phyloP scores from a whole-genome alignment of 2,329 filamentous ascomycete species.

The Fusarium nelsonii region DNA sequence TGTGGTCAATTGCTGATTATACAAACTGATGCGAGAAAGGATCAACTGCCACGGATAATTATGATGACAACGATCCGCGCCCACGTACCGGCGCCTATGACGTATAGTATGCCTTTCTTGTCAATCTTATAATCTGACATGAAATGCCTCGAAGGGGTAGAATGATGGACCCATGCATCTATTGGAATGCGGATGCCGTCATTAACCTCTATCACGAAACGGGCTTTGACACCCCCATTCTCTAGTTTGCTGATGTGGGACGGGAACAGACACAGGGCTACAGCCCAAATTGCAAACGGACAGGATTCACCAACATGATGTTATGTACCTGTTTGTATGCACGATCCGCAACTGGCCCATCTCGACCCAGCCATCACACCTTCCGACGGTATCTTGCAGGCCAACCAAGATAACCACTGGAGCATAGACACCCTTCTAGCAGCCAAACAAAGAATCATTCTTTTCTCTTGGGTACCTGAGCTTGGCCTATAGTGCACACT shows the following conservation, averaged over 20 bases:
- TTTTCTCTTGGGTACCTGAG: neutral
- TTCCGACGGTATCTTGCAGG: neutral
- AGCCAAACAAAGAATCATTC: neutral
- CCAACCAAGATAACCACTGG: neutral
- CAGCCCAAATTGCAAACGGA: constrained; percentile 20
- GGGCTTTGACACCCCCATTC: neutral
- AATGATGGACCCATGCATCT: constrained; percentile 14
- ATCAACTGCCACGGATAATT: neutral
- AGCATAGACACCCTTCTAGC: neutral
- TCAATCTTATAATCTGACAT: neutral
- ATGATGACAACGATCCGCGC: constrained; percentile 15
- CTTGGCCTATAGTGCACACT: neutral
- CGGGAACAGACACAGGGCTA: constrained; percentile 24
- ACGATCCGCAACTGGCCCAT: neutral
- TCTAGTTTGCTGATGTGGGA: neutral
- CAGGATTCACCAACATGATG: neutral
- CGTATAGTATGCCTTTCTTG: neutral
- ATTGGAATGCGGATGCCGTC: constrained; percentile 35
- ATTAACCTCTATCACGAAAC: constrained; percentile 15
- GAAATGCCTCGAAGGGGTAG: neutral
- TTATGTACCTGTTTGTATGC: neutral
- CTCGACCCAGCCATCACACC: constrained; percentile 2
- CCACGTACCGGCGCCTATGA: constrained; percentile 5
- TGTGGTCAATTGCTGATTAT: neutral
- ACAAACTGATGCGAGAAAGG: constrained; percentile 16